Evolutionary conservation across 768 basidiomycete genomes (phyloP), one percentile per base, ranked within the genome.

Genomic region (Neoboletus subvelutipes): DNA sequence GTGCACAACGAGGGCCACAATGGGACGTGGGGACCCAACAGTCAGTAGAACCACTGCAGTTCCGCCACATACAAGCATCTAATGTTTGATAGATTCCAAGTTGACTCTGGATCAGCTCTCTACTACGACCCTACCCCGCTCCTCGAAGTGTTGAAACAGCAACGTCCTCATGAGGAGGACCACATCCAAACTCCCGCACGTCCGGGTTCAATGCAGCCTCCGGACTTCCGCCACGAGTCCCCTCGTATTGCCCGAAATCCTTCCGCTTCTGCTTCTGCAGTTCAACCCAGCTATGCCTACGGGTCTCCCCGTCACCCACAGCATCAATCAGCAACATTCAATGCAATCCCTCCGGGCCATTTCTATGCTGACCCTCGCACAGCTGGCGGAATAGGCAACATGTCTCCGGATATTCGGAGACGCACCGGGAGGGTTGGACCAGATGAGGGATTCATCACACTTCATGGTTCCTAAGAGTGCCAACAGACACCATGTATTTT

Each of bases 1-100:
- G 91, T 37, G 91, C 90, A 9, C 84, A 88, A 56, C 78, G 91
- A 57, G 91, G 91, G 1, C 91, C 91, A 4, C 90, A 92, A 64
- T 93, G 90, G 90, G 91, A 93, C 68, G 78, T 92, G 39, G 88
- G 88, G 18, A 91, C 91, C 15, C 90, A 93, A 69, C 86, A 88
- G 91, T 92, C 63, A 63, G 88, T 79, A 47, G 33, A 48, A 39
- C 29, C 34, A 34, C 45, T 22, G 13, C 36, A 24, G 1, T 24
- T 50, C 26, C 29, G 1, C 36, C 42, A 5, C 50, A 26, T 37
- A 13, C 36, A 9, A 11, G 24, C 20, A 8, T 33, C 43, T 59
- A 33, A 62, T 20, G 29, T 18, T 13, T 7, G 45, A 12, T 42
- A 92, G 90, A 62, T 92, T 90, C 67, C 78, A 84, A n/a, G 85